phyloP scores from a whole-genome alignment of 192 early-diverging fungal species.

The Ambispora gerdemannii region DNA sequence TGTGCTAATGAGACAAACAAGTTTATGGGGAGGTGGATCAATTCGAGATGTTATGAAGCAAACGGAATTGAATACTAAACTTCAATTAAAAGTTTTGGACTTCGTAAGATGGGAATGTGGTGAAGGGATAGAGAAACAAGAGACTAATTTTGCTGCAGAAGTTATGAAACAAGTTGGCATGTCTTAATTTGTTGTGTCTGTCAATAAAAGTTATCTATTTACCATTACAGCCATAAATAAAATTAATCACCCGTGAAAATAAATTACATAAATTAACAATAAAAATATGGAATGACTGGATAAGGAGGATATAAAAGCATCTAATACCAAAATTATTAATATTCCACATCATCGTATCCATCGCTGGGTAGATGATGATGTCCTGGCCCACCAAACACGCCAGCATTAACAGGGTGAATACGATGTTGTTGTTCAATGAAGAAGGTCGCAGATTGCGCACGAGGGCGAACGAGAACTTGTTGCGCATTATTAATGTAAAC shows the following conservation, averaged over 20 bases:
- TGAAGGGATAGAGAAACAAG: constrained; percentile 79
- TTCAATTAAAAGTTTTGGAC: constrained; percentile 58
- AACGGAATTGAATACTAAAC: constrained; percentile 42
- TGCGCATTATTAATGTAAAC: constrained; percentile 57
- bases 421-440: constrained; percentile 59
- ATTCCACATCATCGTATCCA: background rate
- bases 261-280: no score
- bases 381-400: background rate
- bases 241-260: no score
- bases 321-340: no score
- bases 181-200: no score
- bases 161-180: constrained; percentile 58
- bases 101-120: constrained; percentile 80
- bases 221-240: no score
- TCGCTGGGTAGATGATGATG: background rate
- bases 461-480: constrained; percentile 55
- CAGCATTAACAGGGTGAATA: constrained; percentile 32
- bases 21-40: constrained; percentile 73
- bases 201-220: no score
- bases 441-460: constrained; percentile 56
- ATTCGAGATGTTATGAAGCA: constrained; percentile 61
- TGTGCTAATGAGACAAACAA: constrained; percentile 69
- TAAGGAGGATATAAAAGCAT: no score
- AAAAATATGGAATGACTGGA: no score
- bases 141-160: constrained; percentile 78